Conservation (phyloP, 495 filamentous ascomycete genomes). For the Penicillium subrubescens region DNA sequence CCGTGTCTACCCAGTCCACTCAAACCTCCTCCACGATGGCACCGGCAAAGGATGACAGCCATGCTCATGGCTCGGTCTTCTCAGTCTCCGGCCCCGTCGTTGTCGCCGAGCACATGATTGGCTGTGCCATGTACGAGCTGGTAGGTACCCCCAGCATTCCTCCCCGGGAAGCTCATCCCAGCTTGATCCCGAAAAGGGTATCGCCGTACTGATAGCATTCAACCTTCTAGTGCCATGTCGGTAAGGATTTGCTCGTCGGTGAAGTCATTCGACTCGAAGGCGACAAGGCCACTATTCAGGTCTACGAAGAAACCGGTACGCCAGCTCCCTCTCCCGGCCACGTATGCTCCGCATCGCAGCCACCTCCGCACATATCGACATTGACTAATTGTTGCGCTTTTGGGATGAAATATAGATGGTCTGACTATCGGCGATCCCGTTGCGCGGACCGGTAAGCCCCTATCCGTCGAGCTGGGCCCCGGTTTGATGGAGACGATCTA, state of each 20-base stretch:
- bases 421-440: conserved; percentile 97
- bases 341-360: conserved; percentile 10
- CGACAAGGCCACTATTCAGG: conserved; percentile 96
- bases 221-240: conserved; percentile 71
- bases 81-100: conserved; percentile 79
- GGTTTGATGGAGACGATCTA: conserved; percentile 99
- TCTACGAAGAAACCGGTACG: conserved; percentile 97
- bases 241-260: conserved; percentile 84
- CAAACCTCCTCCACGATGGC: conserved; percentile 59
- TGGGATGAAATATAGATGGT: conserved; percentile 61
- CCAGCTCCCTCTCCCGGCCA: conserved; percentile 10
- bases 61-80: conserved; percentile 60
- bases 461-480: conserved; percentile 95
- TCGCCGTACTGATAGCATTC: conserved; percentile 12
- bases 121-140: conserved; percentile 99
- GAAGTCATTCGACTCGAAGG: conserved; percentile 97
- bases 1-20: conserved; percentile 39
- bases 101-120: conserved; percentile 96
- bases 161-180: conserved; percentile 8
- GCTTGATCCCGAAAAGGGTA: conserved; percentile 6
- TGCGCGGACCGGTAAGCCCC: conserved; percentile 83
- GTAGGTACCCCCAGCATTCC: conserved; percentile 46
- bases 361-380: conserved; percentile 3
- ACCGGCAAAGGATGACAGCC: conserved; percentile 45
- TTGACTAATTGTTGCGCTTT: conserved; percentile 17